Percentiles rank a stretch among this genome's conserved stretches.
Evolutionary conservation across 441 rosid species (phyloP).

Genomic region (Jatropha podagrica): DNA sequence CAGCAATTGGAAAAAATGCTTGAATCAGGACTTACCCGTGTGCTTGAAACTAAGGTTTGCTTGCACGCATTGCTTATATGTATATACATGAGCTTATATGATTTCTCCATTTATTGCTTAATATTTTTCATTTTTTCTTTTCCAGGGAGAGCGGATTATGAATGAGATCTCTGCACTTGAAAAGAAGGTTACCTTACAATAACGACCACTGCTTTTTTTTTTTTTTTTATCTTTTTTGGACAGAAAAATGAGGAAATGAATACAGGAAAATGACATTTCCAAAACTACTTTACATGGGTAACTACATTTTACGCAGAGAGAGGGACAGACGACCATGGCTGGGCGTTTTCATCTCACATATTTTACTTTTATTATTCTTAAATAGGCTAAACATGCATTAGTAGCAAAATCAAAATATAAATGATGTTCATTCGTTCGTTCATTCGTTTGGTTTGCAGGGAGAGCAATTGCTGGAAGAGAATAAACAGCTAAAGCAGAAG

Average conservation of each 20-base stretch:
- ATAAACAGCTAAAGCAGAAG: conserved; percentile 42
- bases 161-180: conserved; percentile 50
- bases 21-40: conserved; percentile 47
- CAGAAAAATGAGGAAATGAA: too few relatives aligned
- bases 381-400: too few relatives aligned
- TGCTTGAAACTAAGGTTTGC: conserved; percentile 46
- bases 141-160: conserved; percentile 41
- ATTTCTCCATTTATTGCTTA: background rate
- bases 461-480: conserved; percentile 49
- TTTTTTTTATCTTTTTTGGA: too few relatives aligned
- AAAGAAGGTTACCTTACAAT: conserved; percentile 39
- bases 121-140: background rate
- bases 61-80: background rate
- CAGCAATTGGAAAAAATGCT: conserved; percentile 51
- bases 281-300: too few relatives aligned
- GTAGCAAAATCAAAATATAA: too few relatives aligned
- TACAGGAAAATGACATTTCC: too few relatives aligned
- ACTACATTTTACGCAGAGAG: too few relatives aligned
- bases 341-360: too few relatives aligned
- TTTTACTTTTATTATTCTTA: too few relatives aligned
- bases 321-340: too few relatives aligned
- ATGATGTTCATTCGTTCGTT: too few relatives aligned
- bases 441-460: conserved; percentile 41
- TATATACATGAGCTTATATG: background rate
- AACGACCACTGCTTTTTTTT: too few relatives aligned